Percentiles rank a stretch among this genome's conserved stretches.
phyloP scores from a whole-genome alignment of 352 stramenopile genomes.

The Globisporangium parvum region DNA sequence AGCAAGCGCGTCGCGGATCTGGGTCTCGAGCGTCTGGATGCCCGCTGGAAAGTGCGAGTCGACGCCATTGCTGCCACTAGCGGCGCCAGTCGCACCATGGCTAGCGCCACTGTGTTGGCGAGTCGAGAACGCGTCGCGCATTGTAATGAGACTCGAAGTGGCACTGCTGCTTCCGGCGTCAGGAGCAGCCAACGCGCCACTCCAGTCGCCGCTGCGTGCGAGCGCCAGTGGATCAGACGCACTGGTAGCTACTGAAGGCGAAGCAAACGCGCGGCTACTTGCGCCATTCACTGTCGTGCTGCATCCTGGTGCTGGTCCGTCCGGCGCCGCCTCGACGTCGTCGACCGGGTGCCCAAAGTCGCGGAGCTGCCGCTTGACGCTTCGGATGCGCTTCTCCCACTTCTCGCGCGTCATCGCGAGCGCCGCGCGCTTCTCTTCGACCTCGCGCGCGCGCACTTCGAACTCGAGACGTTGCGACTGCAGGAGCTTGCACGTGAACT shows the following conservation, averaged over 20 bases:
- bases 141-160: conserved; percentile 19
- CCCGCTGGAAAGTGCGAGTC: conserved; percentile 20
- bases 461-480: conserved; percentile 32
- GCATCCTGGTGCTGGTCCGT: neutral
- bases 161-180: no score
- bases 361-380: conserved; percentile 13
- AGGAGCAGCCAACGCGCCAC: neutral
- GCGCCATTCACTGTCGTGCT: neutral
- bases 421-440: conserved; percentile 32
- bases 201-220: neutral
- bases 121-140: conserved; percentile 8
- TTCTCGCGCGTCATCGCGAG: conserved; percentile 24
- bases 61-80: neutral
- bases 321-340: neutral
- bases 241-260: neutral
- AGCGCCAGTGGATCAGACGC: neutral
- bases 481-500: conserved; percentile 32
- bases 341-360: conserved; percentile 4
- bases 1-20: conserved; percentile 25
- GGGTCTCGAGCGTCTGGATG: conserved; percentile 19
- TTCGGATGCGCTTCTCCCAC: conserved; percentile 35
- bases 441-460: conserved; percentile 32
- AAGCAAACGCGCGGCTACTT: no score
- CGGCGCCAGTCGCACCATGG: neutral
- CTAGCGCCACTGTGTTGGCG: neutral